phyloP scores from a whole-genome alignment of 345 rosid genomes.

The Hibiscus tridactylites region DNA sequence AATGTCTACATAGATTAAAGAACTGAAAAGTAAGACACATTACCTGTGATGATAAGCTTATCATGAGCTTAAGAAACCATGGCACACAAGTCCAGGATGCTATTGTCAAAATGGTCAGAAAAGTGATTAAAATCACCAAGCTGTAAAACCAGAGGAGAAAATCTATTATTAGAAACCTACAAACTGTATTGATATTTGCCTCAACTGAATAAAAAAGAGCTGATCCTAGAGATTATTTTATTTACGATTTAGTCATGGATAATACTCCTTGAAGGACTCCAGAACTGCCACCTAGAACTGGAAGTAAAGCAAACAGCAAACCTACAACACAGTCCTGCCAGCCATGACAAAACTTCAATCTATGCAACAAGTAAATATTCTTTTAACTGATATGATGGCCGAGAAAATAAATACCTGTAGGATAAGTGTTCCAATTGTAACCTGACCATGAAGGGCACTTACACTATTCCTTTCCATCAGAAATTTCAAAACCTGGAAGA shows the following conservation, averaged over 20 bases:
- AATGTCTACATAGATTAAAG: slow-evolving; percentile 8
- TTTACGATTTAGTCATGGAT: slow-evolving; percentile 84
- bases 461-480: slow-evolving; percentile 76
- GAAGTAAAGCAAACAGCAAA: slow-evolving; percentile 86
- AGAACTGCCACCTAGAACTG: slow-evolving; percentile 79
- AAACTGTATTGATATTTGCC: background rate
- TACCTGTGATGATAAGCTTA: slow-evolving; percentile 81
- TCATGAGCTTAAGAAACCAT: slow-evolving; percentile 81
- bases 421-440: slow-evolving; percentile 80
- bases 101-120: slow-evolving; percentile 61
- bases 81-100: slow-evolving; percentile 71
- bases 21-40: background rate
- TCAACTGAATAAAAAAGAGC: background rate
- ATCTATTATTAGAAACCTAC: background rate
- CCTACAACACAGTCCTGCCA: slow-evolving; percentile 93
- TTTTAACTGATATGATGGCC: background rate
- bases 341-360: slow-evolving; percentile 15
- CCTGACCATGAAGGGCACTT: slow-evolving; percentile 79
- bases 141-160: slow-evolving; percentile 22
- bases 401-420: slow-evolving; percentile 52
- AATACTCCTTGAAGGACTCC: slow-evolving; percentile 73
- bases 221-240: slow-evolving; percentile 8
- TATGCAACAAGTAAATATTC: background rate
- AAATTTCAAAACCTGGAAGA: slow-evolving; percentile 69
- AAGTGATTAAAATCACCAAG: slow-evolving; percentile 59